These are phyloP conservation scores for Hirschioporus abietinus DNA, from an alignment of 768 basidiomycete species.

Conservation along the genomic window DNA sequence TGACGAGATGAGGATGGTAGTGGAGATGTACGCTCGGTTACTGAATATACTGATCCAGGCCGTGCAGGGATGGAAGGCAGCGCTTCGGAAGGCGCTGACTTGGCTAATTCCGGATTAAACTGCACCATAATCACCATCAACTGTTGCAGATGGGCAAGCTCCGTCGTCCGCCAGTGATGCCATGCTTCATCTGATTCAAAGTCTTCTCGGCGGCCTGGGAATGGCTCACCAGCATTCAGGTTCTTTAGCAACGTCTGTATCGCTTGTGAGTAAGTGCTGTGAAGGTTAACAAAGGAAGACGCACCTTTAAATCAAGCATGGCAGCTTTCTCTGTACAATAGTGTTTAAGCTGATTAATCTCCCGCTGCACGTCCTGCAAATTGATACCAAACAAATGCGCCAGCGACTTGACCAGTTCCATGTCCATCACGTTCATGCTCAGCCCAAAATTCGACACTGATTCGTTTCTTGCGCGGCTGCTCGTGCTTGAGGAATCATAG, in stretches of 20 bases:
- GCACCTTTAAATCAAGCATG: constrained; percentile 79
- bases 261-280: constrained; percentile 10
- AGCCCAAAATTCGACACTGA: constrained; percentile 35
- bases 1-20: constrained; percentile 38
- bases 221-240: constrained; percentile 75
- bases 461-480: constrained; percentile 47
- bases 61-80: constrained; percentile 35
- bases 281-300: constrained; percentile 4
- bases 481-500: constrained; percentile 56
- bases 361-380: constrained; percentile 59
- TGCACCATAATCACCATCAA: constrained; percentile 84
- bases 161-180: constrained; percentile 75
- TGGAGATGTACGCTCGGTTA: constrained; percentile 27
- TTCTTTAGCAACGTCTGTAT: constrained; percentile 84
- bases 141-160: constrained; percentile 81
- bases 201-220: constrained; percentile 83
- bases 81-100: constrained; percentile 60
- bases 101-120: constrained; percentile 81
- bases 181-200: constrained; percentile 81
- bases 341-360: constrained; percentile 61
- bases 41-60: constrained; percentile 54
- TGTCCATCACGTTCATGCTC: constrained; percentile 55
- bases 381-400: constrained; percentile 71
- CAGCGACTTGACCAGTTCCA: constrained; percentile 70
- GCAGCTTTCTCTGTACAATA: constrained; percentile 86